A percentile compares a stretch with the other conserved stretches of the same genome.
These are phyloP conservation scores for Fusarium sp. DNA, from an alignment of 2,329 filamentous ascomycete genomes.

Conservation along the genomic window DNA sequence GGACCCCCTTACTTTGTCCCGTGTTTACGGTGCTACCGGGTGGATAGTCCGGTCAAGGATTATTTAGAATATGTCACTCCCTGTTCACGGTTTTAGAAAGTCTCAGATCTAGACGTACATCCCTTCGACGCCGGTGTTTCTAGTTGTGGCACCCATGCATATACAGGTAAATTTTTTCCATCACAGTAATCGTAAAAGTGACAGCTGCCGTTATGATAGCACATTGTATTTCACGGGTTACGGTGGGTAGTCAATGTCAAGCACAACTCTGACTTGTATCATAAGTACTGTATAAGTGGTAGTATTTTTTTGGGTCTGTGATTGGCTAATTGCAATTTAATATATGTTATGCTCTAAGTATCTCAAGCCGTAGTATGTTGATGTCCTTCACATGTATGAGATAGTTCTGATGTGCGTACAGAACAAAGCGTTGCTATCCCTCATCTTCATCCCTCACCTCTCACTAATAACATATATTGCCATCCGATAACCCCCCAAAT, in stretches of 20 bases:
- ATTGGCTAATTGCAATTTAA: background rate
- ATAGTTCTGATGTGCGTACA: too few relatives aligned
- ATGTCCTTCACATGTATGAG: too few relatives aligned
- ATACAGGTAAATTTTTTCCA: conserved; percentile 5
- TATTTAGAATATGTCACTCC: conserved; percentile 20
- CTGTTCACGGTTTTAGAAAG: conserved; percentile 27
- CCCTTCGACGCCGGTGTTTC: conserved; percentile 43
- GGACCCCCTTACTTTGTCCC: conserved; percentile 30
- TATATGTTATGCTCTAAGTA: background rate
- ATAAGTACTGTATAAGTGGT: background rate
- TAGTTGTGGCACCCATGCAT: conserved; percentile 24
- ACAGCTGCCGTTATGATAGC: background rate
- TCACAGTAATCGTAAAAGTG: conserved; percentile 3
- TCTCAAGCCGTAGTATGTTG: background rate
- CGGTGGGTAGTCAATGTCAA: background rate
- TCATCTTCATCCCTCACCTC: too few relatives aligned
- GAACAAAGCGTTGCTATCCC: too few relatives aligned
- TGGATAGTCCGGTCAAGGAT: conserved; percentile 40
- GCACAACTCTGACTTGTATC: conserved; percentile 3
- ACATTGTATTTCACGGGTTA: background rate
- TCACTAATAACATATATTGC: conserved; percentile 1
- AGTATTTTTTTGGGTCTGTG: background rate
- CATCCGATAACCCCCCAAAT: conserved; percentile 8
- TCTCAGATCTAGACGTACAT: conserved; percentile 31
- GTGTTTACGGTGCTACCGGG: conserved; percentile 38